Conservation (phyloP, 2,329 filamentous ascomycete genomes). For the Epichloe uncinata region DNA sequence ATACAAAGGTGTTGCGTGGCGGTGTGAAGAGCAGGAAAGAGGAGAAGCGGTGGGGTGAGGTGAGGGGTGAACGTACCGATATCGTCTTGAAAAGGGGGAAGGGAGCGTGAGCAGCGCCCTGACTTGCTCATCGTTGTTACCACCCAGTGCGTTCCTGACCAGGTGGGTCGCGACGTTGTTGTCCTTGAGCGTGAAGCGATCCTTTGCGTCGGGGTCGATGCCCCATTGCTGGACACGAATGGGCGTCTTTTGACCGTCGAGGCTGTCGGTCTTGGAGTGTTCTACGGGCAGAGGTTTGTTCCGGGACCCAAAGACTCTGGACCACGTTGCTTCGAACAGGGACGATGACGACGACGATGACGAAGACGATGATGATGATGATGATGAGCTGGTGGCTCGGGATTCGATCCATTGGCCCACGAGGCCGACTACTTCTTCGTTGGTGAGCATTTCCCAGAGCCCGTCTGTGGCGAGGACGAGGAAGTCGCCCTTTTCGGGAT, state of each 20-base stretch:
- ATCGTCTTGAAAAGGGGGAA: slow-evolving; percentile 79
- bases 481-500: slow-evolving; percentile 85
- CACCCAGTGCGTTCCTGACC: slow-evolving; percentile 86
- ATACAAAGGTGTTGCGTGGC: not conserved
- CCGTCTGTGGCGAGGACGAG: slow-evolving; percentile 94
- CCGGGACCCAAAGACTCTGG: slow-evolving; percentile 42
- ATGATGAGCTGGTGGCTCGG: slow-evolving; percentile 32
- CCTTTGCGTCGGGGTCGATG: slow-evolving; percentile 55
- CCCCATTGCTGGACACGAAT: slow-evolving; percentile 89
- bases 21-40: not conserved
- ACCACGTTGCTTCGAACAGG: slow-evolving; percentile 60
- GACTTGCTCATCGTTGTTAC: slow-evolving; percentile 85
- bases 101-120: slow-evolving; percentile 84
- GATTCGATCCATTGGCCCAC: slow-evolving; percentile 94
- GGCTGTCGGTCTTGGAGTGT: slow-evolving; percentile 32
- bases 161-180: slow-evolving; percentile 94
- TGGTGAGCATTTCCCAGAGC: slow-evolving; percentile 97
- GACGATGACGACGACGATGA: slow-evolving; percentile 29
- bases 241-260: slow-evolving; percentile 68
- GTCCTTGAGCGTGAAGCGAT: slow-evolving; percentile 87
- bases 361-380: not conserved
- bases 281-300: slow-evolving; percentile 61
- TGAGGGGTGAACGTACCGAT: slow-evolving; percentile 45
- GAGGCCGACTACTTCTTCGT: slow-evolving; percentile 92
- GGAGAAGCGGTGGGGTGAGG: no score